Evolutionary conservation across 495 filamentous ascomycete species (phyloP).

Genomic region (Geoglossum glabrum): DNA sequence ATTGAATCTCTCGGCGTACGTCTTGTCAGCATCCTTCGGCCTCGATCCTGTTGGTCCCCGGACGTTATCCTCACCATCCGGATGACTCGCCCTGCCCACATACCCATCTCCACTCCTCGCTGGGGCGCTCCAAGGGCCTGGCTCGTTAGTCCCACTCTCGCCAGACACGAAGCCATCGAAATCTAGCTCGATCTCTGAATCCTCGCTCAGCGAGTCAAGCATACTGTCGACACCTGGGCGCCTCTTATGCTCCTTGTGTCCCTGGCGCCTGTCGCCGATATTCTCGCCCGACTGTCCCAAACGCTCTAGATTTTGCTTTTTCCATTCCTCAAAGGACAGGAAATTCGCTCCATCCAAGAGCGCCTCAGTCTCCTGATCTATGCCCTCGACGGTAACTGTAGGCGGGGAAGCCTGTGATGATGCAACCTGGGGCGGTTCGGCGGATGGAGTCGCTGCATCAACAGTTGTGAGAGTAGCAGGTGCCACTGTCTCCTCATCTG

Average conservation of each 20-base stretch:
- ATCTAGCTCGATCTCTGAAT: slow-evolving; percentile 76
- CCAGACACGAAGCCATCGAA: slow-evolving; percentile 46
- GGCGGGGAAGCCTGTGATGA: not conserved
- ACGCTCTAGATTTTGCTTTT: slow-evolving; percentile 76
- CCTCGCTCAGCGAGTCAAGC: slow-evolving; percentile 62
- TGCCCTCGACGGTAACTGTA: slow-evolving; percentile 2
- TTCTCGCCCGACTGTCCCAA: slow-evolving; percentile 67
- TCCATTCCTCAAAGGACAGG: slow-evolving; percentile 97
- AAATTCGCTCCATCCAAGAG: slow-evolving; percentile 69
- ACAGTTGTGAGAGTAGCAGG: not conserved
- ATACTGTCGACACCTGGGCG: slow-evolving; percentile 40
- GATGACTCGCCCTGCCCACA: slow-evolving; percentile 3
- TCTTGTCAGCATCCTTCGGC: slow-evolving; percentile 83
- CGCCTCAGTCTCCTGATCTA: slow-evolving; percentile 38
- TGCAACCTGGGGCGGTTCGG: not conserved
- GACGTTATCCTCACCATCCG: slow-evolving; percentile 22
- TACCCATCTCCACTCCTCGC: not conserved
- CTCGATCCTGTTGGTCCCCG: slow-evolving; percentile 34
- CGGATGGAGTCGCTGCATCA: not conserved
- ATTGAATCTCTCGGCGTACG: slow-evolving; percentile 87
- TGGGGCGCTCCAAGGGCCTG: not conserved
- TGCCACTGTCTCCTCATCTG: not conserved
- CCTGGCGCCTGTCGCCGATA: slow-evolving; percentile 30
- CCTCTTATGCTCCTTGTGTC: slow-evolving; percentile 21
- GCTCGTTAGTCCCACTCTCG: not conserved